Conservation (phyloP, 106 monocot species). For the Phalaenopsis aphrodite region DNA sequence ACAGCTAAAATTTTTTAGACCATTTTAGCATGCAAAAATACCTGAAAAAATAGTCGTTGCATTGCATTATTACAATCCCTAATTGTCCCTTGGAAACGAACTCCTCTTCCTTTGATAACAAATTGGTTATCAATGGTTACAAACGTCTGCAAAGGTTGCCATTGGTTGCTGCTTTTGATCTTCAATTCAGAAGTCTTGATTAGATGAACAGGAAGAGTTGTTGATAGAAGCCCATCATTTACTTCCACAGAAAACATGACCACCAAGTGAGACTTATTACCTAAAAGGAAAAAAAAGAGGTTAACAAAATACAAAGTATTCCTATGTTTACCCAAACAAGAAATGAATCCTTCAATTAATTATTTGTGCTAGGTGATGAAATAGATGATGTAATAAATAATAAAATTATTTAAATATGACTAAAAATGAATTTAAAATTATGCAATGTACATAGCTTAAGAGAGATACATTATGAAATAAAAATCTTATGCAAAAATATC, state of each 20-base stretch:
- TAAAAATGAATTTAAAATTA: too few relatives aligned
- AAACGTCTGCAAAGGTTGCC: conserved; percentile 83
- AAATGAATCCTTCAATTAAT: neutral
- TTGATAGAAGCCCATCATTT: conserved; percentile 49
- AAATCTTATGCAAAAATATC: too few relatives aligned
- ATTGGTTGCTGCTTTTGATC: conserved; percentile 39
- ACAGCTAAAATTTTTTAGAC: too few relatives aligned
- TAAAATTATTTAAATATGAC: too few relatives aligned
- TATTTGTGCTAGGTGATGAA: neutral
- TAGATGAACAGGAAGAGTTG: conserved; percentile 52
- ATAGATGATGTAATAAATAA: too few relatives aligned
- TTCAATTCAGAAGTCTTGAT: conserved; percentile 58
- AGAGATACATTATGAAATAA: too few relatives aligned
- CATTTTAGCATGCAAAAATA: conserved; percentile 13
- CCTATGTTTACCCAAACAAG: neutral
- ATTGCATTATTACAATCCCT: conserved; percentile 73
- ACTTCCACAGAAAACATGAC: conserved; percentile 70
- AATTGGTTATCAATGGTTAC: conserved; percentile 82
- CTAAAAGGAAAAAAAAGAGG: conserved; percentile 19
- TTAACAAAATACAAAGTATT: neutral
- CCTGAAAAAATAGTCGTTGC: conserved; percentile 53
- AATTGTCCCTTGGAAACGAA: conserved; percentile 68
- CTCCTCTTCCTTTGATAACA: conserved; percentile 60
- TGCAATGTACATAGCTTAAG: too few relatives aligned
- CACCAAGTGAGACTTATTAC: conserved; percentile 54